Conservation (phyloP, 305 asterid species). For the Ajuga reptans region DNA sequence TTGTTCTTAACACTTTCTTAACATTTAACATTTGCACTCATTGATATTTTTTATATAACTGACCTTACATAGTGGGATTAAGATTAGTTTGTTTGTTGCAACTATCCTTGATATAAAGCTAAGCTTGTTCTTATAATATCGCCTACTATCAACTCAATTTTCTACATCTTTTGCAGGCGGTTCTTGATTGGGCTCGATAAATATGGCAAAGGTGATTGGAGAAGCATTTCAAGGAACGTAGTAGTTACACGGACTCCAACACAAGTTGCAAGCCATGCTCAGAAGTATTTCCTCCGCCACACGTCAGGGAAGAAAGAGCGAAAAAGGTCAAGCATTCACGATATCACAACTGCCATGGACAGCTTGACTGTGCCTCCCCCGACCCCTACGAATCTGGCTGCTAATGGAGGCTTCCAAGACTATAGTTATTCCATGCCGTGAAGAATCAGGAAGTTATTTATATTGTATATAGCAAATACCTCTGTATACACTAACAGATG, state of each 20-base stretch:
- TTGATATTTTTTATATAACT: no score
- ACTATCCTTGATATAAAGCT: background rate
- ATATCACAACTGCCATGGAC: constrained; percentile 60
- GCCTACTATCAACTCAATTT: background rate
- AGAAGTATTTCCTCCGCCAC: constrained; percentile 70
- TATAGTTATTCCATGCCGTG: constrained; percentile 37
- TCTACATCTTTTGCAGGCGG: constrained; percentile 30
- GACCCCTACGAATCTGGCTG: constrained; percentile 44
- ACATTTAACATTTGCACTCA: background rate
- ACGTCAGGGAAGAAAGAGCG: constrained; percentile 63
- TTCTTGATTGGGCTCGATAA: constrained; percentile 57
- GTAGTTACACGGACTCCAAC: constrained; percentile 85
- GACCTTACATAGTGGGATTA: no score
- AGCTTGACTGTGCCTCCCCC: constrained; percentile 49
- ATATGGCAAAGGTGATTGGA: constrained; percentile 88
- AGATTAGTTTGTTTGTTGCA: background rate
- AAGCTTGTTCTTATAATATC: background rate
- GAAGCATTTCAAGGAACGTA: constrained; percentile 79
- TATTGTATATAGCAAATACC: constrained; percentile 20
- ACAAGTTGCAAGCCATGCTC: constrained; percentile 90
- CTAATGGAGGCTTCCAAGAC: constrained; percentile 38
- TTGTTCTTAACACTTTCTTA: background rate
- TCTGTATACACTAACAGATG: constrained; percentile 18
- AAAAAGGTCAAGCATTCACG: constrained; percentile 81
- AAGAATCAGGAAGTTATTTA: constrained; percentile 1